A percentile compares a stretch with the other conserved stretches of the same genome.
These are phyloP conservation scores for Phoma sp. DNA, from an alignment of 2,329 filamentous ascomycete species.

Conservation along the genomic window DNA sequence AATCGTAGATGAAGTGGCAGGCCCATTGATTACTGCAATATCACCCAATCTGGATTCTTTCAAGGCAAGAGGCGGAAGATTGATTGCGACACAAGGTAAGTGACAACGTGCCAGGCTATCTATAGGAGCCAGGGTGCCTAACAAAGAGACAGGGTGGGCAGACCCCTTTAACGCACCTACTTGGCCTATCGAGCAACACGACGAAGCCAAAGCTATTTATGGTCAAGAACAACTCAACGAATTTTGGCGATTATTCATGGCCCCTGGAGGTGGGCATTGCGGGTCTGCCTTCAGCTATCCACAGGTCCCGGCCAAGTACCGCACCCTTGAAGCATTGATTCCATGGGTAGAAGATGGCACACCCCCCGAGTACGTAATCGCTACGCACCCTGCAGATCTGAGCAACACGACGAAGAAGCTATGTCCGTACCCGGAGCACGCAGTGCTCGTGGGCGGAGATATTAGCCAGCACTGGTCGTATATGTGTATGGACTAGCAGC, in stretches of 20 bases:
- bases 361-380: neutral
- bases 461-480: neutral
- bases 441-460: neutral
- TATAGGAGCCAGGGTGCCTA: neutral
- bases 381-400: neutral
- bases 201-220: neutral
- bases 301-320: neutral
- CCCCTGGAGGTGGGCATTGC: constrained; percentile 4
- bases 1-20: neutral
- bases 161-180: neutral
- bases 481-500: too few species aligned
- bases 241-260: constrained; percentile 2
- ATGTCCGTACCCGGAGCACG: neutral
- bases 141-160: neutral
- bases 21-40: neutral
- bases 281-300: neutral
- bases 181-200: constrained; percentile 2
- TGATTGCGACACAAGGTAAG: neutral
- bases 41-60: neutral
- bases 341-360: neutral
- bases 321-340: neutral
- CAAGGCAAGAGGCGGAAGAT: neutral
- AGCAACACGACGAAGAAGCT: neutral
- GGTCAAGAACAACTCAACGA: neutral
- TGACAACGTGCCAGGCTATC: neutral